Evolutionary conservation across 2,329 filamentous ascomycete genomes (phyloP).

Genomic region (Talaromyces sp.): DNA sequence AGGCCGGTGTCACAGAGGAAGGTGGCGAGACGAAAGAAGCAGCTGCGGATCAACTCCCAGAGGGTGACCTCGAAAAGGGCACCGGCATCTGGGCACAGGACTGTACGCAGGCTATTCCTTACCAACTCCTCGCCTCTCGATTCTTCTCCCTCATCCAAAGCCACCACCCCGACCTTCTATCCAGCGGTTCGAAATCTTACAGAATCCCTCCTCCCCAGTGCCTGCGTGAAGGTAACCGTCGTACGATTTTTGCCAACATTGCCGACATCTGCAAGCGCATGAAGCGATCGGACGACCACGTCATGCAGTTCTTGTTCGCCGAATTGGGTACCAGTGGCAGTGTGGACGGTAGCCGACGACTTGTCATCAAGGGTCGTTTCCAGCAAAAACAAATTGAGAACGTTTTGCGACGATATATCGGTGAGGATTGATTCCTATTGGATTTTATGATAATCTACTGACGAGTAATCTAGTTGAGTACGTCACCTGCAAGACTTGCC

Average conservation of each 20-base stretch:
- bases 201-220: slow-evolving; percentile 99
- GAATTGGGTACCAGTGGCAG: slow-evolving; percentile 97
- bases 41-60: slow-evolving; percentile 54
- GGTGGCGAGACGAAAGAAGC: slow-evolving; percentile 51
- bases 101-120: slow-evolving; percentile 71
- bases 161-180: slow-evolving; percentile 93
- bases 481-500: slow-evolving; percentile 98
- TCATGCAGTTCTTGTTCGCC: slow-evolving; percentile 94
- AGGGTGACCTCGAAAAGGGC: slow-evolving; percentile 78
- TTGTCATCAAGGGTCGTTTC: slow-evolving; percentile 99
- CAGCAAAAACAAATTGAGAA: slow-evolving; percentile 99
- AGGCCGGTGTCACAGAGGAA: slow-evolving; percentile 57
- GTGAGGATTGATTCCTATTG: slow-evolving; percentile 48
- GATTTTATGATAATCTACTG: background rate
- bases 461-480: slow-evolving; percentile 66
- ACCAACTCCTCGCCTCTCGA: slow-evolving; percentile 77
- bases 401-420: slow-evolving; percentile 90
- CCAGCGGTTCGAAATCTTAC: slow-evolving; percentile 87
- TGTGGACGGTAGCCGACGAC: slow-evolving; percentile 83
- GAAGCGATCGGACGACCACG: slow-evolving; percentile 97
- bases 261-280: slow-evolving; percentile 98
- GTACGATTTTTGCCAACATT: slow-evolving; percentile 99
- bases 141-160: slow-evolving; percentile 94
- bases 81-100: slow-evolving; percentile 89
- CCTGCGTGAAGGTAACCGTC: slow-evolving; percentile 99